A percentile compares a stretch with the other conserved stretches of the same genome.
phyloP scores from a whole-genome alignment of 306 rosid genomes.

The Chamaecrista fasciculata region DNA sequence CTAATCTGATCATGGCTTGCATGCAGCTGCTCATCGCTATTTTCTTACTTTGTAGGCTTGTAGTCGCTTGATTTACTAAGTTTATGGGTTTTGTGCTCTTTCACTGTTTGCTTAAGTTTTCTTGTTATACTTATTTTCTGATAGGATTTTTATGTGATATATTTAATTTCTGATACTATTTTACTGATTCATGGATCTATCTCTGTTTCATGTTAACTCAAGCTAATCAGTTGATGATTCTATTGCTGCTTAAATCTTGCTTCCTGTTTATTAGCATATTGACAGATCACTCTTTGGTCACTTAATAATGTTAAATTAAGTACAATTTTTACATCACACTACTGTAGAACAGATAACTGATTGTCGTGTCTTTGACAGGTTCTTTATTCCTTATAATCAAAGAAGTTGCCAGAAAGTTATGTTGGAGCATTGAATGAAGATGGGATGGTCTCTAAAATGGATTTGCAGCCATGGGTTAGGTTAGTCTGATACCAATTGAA shows the following conservation, averaged over 20 bases:
- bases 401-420: not conserved
- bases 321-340: not conserved
- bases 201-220: conserved; percentile 19
- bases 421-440: not conserved
- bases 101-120: conserved; percentile 29
- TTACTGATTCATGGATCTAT: conserved; percentile 24
- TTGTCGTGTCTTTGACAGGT: not conserved
- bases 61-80: conserved; percentile 15
- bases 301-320: not conserved
- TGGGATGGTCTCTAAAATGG: conserved; percentile 28
- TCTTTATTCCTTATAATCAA: not conserved
- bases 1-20: conserved; percentile 41
- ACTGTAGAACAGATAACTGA: conserved; percentile 22
- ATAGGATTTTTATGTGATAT: not conserved
- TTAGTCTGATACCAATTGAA: conserved; percentile 40
- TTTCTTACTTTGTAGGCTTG: conserved; percentile 1
- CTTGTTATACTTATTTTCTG: conserved; percentile 1
- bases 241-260: not conserved
- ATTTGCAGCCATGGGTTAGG: conserved; percentile 35
- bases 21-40: conserved; percentile 27
- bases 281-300: conserved; percentile 5
- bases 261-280: not conserved
- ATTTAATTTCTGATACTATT: conserved; percentile 13
- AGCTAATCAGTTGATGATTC: conserved; percentile 12
- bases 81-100: conserved; percentile 20